Evolutionary conservation across 23 red algal species (phyloP), one percentile per base, ranked within the genome.

Genomic region (Gracilaria gracilis): DNA sequence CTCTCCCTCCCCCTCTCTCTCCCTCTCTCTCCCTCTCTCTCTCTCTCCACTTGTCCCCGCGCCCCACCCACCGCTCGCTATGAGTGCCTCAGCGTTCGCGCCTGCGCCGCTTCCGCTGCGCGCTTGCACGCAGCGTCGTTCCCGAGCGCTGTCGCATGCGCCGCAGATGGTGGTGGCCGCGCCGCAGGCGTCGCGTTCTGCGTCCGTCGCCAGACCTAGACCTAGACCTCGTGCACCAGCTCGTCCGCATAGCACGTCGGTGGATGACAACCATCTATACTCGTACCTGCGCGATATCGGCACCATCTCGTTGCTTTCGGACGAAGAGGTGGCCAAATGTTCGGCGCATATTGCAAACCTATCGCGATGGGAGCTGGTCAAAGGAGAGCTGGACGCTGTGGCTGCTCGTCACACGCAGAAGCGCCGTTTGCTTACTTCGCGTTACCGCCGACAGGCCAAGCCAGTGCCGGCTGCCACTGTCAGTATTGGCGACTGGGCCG

Each of bases 211-310:
- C n/a, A n/a, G n/a, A n/a, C n/a, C n/a, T n/a, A n/a, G n/a, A n/a
- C n/a, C n/a, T n/a, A n/a, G n/a, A 1, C 25, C 90, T 23, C 65
- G 73, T 11, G 31, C 24, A 7, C 29, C 35, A 29, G 31, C 90
- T 14, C 65, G 34, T 32, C 79, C 67, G 27, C 29, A 25, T 40
- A 32, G 53, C 28, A 9, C 49, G 31, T 0, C 32, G 2, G 6
- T 37, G 28, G 29, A 69, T 24, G 83, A 87, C 64, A 53, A 46
- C 16, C 70, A 75, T n/a, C 93, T 96, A 40, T 28, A 75, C 17
- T 61, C 91, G 16, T 99, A 95, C 64, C 39, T 99, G 15, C 65
- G 78, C 0, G 97, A 99, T 28, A 96, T 99, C 36, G 83, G 97
- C 50, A 39, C 83, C 15, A 82, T 99, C 48, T 55, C 62, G 21